These are phyloP conservation scores for Fusarium multiceps DNA, from an alignment of 2,329 filamentous ascomycete species.

Conservation along the genomic window DNA sequence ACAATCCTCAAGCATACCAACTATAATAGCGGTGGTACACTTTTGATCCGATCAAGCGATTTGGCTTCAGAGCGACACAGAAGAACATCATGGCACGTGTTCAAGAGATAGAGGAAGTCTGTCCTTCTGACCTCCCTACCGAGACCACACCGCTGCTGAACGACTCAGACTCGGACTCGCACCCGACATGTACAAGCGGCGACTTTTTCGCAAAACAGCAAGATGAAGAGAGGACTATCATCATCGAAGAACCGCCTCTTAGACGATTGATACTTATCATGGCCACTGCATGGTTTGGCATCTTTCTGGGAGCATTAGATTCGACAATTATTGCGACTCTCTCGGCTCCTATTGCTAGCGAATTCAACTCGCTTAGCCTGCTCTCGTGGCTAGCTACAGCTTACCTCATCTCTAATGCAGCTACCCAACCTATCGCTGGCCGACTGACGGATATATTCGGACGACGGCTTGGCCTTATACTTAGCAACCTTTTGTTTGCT, in stretches of 20 bases:
- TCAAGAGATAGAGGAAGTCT: too few species aligned
- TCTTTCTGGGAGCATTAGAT: constrained; percentile 69
- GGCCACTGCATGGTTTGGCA: constrained; percentile 6
- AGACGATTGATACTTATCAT: background rate
- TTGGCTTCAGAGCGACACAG: too few species aligned
- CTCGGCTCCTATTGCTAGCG: constrained; percentile 78
- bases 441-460: constrained; percentile 85
- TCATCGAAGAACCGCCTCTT: background rate
- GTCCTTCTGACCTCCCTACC: too few species aligned
- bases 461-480: constrained; percentile 75
- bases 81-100: too few species aligned
- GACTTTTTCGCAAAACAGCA: background rate
- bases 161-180: too few species aligned
- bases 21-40: too few species aligned
- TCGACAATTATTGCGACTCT: constrained; percentile 82
- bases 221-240: background rate
- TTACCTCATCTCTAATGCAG: constrained; percentile 85
- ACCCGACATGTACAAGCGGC: too few species aligned
- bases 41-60: too few species aligned
- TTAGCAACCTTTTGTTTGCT: constrained; percentile 79
- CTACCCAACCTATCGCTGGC: constrained; percentile 70
- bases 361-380: constrained; percentile 78
- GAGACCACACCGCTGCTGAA: too few species aligned
- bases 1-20: too few species aligned
- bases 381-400: constrained; percentile 85